Base-by-base conservation (phyloP, 1,139 yeast genomes). In the Yamadazyma kanchanaburiensis region DNA sequence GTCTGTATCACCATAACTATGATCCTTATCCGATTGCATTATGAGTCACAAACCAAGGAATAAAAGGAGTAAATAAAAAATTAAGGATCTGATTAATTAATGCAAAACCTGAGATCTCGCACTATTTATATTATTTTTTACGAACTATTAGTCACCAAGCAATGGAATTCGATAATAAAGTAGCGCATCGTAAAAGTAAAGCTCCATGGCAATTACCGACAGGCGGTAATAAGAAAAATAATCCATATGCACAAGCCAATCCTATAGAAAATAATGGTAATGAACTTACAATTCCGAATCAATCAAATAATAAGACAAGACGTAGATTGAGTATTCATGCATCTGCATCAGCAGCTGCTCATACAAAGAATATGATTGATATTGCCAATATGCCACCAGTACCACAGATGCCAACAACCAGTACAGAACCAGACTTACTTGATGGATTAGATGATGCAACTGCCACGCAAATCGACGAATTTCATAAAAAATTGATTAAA, bases 381-480 rank as follows among this genome's bases (percentile, higher is more conserved):
- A 38, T 53, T 5, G 32, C 48, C 12, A 53, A 44, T 32, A 49
- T 63, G 10, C 75, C 76, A 2, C 65, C 72, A 2, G 51, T 69
- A 10, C 76, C 78, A 3, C 28, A 36, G 49, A 28, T 45, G 38
- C 42, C 48, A 35, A 40, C 47, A 15, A 49, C 42, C 26, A 44
- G 57, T 4, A 78, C 71, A 46, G 76, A 18, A 7, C 14, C 16
- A 18, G 14, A 84, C 11, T 62, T 70, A 11, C 59, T 64, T 6
- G 74, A 77, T 35, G 53, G 83, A 35, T 63, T 76, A 11, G 21
- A 21, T 17, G 75, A 76, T 33, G 88, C 89, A 1, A 74, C 82
- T 3, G 89, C 91, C 2, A 64, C 77, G 1, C 87, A 81, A 39
- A 80, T 87, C 25, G 87, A 84, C 42, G 77, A 74, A 35, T 85